A percentile compares a stretch with the other conserved stretches of the same genome.
phyloP scores from a whole-genome alignment of 768 basidiomycete genomes.

The Lentinus tigrinus region DNA sequence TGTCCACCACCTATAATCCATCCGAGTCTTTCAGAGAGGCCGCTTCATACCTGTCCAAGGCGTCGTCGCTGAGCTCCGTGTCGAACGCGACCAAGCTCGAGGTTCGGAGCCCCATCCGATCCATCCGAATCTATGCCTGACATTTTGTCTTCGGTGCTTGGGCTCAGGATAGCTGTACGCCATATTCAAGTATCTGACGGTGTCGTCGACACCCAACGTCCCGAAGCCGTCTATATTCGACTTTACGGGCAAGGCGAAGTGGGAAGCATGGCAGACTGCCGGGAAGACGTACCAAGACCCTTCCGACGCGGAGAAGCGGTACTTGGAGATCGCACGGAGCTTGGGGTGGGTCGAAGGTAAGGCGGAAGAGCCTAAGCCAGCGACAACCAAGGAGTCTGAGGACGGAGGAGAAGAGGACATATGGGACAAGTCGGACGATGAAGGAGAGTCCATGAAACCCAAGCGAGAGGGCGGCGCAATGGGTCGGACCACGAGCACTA shows the following conservation, averaged over 20 bases:
- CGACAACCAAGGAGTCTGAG: not conserved
- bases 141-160: conserved; percentile 2
- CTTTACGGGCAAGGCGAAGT: conserved; percentile 77
- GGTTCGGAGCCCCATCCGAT: conserved; percentile 43
- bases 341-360: conserved; percentile 64
- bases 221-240: conserved; percentile 77
- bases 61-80: conserved; percentile 52
- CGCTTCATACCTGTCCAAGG: conserved; percentile 59
- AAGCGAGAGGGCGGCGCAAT: conserved; percentile 41
- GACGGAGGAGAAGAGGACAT: conserved; percentile 36
- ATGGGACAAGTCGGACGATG: conserved; percentile 40
- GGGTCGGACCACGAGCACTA: conserved; percentile 63
- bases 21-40: conserved; percentile 55
- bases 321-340: conserved; percentile 63
- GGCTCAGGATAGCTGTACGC: conserved; percentile 66
- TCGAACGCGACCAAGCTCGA: conserved; percentile 69
- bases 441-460: conserved; percentile 10
- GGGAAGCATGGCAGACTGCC: conserved; percentile 75
- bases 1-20: conserved; percentile 28
- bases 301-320: conserved; percentile 57
- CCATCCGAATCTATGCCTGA: conserved; percentile 15
- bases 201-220: conserved; percentile 50
- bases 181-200: conserved; percentile 74
- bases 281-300: conserved; percentile 47
- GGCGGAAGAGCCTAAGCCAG: not conserved